Evolutionary conservation across 345 rosid species (phyloP), one percentile per base, ranked within the genome.

Genomic region (Lepidium aucheri): DNA sequence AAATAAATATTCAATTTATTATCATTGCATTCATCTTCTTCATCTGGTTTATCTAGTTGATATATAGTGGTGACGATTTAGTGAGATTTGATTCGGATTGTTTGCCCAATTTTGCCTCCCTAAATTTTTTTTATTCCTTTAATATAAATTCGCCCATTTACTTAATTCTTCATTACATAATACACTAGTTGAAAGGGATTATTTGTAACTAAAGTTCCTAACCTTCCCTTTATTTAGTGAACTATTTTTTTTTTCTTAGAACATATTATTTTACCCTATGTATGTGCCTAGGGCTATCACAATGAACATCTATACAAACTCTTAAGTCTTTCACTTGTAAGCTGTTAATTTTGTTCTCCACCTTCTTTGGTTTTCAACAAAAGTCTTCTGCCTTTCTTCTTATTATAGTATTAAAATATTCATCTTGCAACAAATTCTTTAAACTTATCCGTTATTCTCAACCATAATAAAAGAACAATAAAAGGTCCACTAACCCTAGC

Each of bases 281-380:
- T 34, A 46, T 33, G 44, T 18, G 44, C 67, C 44, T 34, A 63
- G 8, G 47, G 44, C 46, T 9, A 50, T 63, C 16, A 61, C 66
- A 34, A 46, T 34, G 54, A 36, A 14, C 57, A 47, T 35, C 20
- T 35, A 12, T 20, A 56, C 44, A 36, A 36, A 18, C 45, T 53
- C 39, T 24, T 8, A 24, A 26, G 8, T 10, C 26, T 38, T 63
- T 35, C 49, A 63, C 68, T 51, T 39, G n/a, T 14, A 26, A 26
- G 50, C 35, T 20, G 49, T 52, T 50, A 16, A 15, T 52, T 42
- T 64, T 64, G 69, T 26, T 51, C 59, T 59, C 69, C 69, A 64
- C 69, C 39, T 64, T 64, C 69, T 64, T 39, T 52, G 69, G 69
- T 64, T 39, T 64, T 49, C 9, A 64, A 38, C 35, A 34, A 47